Conservation (phyloP, 345 rosid species). For the Microthlaspi erraticum region DNA sequence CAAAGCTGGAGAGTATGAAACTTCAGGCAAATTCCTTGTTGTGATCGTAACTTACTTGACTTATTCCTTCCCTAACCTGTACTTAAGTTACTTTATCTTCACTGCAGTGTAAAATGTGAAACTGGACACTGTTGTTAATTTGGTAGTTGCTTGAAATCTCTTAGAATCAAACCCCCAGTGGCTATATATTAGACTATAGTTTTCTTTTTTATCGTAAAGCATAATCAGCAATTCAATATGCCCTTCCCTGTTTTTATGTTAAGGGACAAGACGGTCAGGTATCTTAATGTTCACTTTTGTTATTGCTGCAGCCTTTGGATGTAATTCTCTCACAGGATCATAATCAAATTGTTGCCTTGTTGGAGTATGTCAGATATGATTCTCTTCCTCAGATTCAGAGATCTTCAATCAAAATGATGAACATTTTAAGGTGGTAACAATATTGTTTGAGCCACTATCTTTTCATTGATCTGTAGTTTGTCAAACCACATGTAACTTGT, state of each 20-base stretch:
- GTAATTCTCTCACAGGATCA: conserved; percentile 91
- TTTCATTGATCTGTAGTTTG: conserved; percentile 28
- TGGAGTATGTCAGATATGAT: conserved; percentile 97
- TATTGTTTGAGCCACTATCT: conserved; percentile 17
- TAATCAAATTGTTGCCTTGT: conserved; percentile 73
- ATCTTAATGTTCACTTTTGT: conserved; percentile 32
- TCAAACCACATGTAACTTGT: conserved; percentile 13
- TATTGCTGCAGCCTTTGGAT: conserved; percentile 80
- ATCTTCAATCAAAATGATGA: conserved; percentile 84
- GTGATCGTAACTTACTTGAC: conserved; percentile 23
- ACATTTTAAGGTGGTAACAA: conserved; percentile 68
- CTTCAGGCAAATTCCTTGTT: background rate
- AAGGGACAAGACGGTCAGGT: conserved; percentile 12
- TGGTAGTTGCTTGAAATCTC: background rate
- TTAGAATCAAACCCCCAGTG: background rate
- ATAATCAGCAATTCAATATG: background rate
- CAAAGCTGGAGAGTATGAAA: conserved; percentile 6
- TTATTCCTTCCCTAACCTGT: background rate
- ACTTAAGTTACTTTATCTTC: conserved; percentile 6
- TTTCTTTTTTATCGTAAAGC: background rate
- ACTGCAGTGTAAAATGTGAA: conserved; percentile 14
- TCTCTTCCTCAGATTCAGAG: conserved; percentile 78
- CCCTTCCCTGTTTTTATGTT: conserved; percentile 1
- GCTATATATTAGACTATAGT: background rate
- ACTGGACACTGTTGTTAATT: conserved; percentile 24